Evolutionary conservation across 495 filamentous ascomycete genomes (phyloP), one percentile per base, ranked within the genome.

Genomic region (Lophium mytilinum): DNA sequence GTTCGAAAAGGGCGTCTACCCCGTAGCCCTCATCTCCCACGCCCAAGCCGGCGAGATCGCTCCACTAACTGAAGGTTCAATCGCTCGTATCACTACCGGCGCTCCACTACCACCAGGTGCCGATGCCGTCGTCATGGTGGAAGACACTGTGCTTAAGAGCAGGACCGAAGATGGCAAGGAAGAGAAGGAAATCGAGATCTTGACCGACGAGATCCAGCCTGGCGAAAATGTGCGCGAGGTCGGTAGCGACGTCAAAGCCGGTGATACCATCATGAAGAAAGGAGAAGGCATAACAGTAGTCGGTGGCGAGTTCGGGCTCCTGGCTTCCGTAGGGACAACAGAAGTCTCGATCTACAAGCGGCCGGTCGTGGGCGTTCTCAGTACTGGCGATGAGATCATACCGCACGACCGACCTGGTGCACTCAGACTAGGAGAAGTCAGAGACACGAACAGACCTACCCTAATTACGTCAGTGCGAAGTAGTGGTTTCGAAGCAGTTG

Each of bases 61-160:
- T 19, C 74, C 78, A 10, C 73, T 96, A 21, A 75, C 84, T 41
- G 75, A 76, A 42, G 91, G 91, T 0, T 80, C 90, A 57, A 84
- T 96, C 37, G 83, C 94, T 9, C 74, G 93, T 33, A 95, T 97
- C 59, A 97, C 93, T 1, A 98, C 93, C 0, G 93, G 93, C 0
- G 93, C 94, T 4, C 92, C 93, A 11, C 74, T 98, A 1, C 93
- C 94, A 4, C 81, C 83, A 0, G 89, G 91, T 4, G 89, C 93
- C 11, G 95, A 87, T 39, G 83, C 90, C 3, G 92, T 97, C 14
- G 86, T 96, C 18, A 98, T 97, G 94, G 93, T 97, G 2, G 93
- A 98, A 73, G 93, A 97, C 65, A 97, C 93, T 0, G 72, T 81
- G 1, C 71, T 97, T 10, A 81, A 76, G 39, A 80, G 78, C 3